Conservation (phyloP, 2,329 filamentous ascomycete species). For the Neonectria neomacrospora region DNA sequence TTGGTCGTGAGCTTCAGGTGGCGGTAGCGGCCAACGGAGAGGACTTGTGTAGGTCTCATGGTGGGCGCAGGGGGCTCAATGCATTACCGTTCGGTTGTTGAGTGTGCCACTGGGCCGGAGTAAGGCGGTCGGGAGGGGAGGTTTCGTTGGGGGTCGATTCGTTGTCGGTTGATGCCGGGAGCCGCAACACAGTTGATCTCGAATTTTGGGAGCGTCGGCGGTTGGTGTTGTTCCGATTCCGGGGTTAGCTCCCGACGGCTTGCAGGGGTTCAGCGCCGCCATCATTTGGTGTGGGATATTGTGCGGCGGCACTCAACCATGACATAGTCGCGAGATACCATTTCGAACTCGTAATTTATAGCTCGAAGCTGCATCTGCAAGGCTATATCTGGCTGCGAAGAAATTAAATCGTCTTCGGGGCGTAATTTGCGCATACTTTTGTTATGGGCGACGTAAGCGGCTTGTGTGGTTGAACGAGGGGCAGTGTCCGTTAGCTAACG, state of each 20-base stretch:
- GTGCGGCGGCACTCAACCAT: conserved; percentile 9
- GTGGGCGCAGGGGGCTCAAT: conserved; percentile 38
- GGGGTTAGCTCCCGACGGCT: conserved; percentile 31
- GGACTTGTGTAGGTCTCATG: conserved; percentile 75
- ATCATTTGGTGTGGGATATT: conserved; percentile 19
- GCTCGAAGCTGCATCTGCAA: neutral
- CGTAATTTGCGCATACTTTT: conserved; percentile 1
- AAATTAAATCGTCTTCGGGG: neutral
- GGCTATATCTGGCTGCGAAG: neutral
- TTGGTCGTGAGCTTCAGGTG: conserved; percentile 90
- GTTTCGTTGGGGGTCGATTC: conserved; percentile 27
- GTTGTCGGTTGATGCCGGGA: conserved; percentile 8
- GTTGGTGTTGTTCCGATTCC: conserved; percentile 48
- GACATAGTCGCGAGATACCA: conserved; percentile 12
- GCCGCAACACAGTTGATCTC: conserved; percentile 27
- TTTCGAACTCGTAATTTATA: conserved; percentile 3
- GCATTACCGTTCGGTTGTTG: conserved; percentile 11
- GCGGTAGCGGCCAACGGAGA: conserved; percentile 74
- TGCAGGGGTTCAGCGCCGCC: conserved; percentile 29
- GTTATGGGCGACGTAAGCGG: conserved; percentile 40
- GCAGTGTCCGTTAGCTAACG: conserved; percentile 41
- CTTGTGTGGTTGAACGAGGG: conserved; percentile 40
- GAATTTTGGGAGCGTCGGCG: conserved; percentile 39
- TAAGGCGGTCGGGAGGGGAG: conserved; percentile 11
- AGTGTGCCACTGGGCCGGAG: conserved; percentile 13